Conservation (phyloP, 225 moss, liverwort and hornwort genomes). For the Asterella californica region DNA sequence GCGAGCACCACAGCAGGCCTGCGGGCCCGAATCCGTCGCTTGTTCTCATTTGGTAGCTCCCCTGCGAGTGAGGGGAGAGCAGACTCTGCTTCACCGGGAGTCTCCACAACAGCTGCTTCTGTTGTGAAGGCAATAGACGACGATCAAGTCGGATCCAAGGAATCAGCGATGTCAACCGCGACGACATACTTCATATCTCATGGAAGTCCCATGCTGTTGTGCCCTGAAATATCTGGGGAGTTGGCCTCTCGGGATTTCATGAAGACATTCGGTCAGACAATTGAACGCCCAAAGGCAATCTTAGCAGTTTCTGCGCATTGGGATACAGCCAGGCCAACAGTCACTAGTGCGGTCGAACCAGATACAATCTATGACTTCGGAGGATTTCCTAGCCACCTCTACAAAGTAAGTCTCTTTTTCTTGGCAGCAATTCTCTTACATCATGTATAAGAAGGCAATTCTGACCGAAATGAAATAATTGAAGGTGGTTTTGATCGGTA, state of each 20-base stretch:
- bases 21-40: background rate
- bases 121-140: background rate
- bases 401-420: conserved; percentile 33
- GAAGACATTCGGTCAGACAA: background rate
- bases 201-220: conserved; percentile 37
- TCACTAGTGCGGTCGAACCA: conserved; percentile 45
- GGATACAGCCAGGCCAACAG: conserved; percentile 64
- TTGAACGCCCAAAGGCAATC: conserved; percentile 60
- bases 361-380: conserved; percentile 70
- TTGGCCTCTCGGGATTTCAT: conserved; percentile 22
- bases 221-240: conserved; percentile 18
- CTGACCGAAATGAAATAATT: no score
- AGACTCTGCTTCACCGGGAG: background rate
- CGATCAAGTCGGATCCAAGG: background rate
- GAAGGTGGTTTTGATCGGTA: no score
- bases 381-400: conserved; percentile 65
- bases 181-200: conserved; percentile 38
- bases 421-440: no score
- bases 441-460: no score
- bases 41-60: background rate
- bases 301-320: conserved; percentile 77
- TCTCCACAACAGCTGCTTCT: background rate
- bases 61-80: background rate
- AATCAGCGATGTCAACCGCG: background rate
- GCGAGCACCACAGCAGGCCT: background rate